These are phyloP conservation scores for Arthrobotrys entomopaga DNA, from an alignment of 2,329 filamentous ascomycete genomes.

Conservation along the genomic window DNA sequence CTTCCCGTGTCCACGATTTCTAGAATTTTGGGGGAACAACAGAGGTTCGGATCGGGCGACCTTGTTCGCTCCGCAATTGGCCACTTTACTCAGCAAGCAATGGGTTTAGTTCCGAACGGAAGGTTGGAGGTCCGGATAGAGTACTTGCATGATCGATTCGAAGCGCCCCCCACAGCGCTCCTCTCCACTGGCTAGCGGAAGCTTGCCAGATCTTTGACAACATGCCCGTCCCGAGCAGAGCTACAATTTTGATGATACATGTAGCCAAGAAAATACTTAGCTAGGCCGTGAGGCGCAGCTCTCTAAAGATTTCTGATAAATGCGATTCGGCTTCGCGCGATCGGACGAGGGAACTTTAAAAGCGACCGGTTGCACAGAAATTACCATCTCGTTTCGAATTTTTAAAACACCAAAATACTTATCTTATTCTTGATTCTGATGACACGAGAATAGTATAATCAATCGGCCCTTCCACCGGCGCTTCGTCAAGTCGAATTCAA, in stretches of 20 bases:
- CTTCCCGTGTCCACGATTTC: too few relatives aligned
- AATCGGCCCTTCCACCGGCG: too few relatives aligned
- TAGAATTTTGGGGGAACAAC: too few relatives aligned
- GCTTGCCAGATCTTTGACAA: neutral
- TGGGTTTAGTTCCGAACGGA: conserved; percentile 16
- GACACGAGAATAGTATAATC: too few relatives aligned
- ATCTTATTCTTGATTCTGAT: neutral
- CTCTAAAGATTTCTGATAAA: conserved; percentile 17
- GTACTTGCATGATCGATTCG: conserved; percentile 15
- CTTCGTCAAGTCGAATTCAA: too few relatives aligned
- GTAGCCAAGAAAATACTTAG: conserved; percentile 15
- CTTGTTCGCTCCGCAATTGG: too few relatives aligned
- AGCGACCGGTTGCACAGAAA: too few relatives aligned
- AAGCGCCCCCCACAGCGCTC: neutral
- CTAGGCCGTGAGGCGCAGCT: conserved; percentile 34
- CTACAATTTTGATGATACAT: neutral
- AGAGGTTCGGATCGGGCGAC: too few relatives aligned
- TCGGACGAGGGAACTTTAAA: too few relatives aligned
- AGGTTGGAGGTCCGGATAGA: conserved; percentile 15
- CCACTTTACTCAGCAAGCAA: neutral
- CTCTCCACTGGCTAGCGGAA: neutral
- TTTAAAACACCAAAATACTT: too few relatives aligned
- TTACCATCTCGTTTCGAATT: too few relatives aligned
- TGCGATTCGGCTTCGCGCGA: neutral
- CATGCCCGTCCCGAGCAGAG: neutral